phyloP scores from a whole-genome alignment of 1,284 basidiomycete genomes.

The Bondarzewia mesenterica region DNA sequence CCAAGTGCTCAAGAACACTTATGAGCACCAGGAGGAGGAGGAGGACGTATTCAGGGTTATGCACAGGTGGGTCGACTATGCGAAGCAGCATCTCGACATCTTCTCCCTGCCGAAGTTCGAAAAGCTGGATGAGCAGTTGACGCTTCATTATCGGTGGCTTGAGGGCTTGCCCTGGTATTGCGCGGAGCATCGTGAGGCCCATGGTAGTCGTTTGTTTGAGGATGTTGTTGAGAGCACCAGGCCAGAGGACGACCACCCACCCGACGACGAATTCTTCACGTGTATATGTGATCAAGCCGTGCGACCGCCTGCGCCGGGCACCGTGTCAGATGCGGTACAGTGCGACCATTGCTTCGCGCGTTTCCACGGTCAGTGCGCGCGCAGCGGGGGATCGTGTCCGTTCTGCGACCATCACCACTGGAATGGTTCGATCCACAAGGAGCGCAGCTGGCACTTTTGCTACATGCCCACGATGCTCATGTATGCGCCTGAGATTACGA shows the following conservation, averaged over 20 bases:
- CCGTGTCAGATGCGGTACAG: conserved; percentile 72
- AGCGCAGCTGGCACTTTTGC: conserved; percentile 74
- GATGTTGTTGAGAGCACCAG: conserved; percentile 67
- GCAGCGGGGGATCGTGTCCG: conserved; percentile 79
- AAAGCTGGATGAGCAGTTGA: conserved; percentile 58
- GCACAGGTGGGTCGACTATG: conserved; percentile 62
- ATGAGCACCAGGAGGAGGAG: conserved; percentile 39
- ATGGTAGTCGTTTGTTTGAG: conserved; percentile 53
- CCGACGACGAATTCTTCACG: conserved; percentile 71
- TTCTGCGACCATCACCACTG: conserved; percentile 85
- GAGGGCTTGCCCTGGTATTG: conserved; percentile 72
- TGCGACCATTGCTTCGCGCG: conserved; percentile 80
- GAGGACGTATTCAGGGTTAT: conserved; percentile 63
- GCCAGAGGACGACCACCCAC: conserved; percentile 68
- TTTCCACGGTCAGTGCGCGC: conserved; percentile 76
- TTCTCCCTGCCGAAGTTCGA: conserved; percentile 68
- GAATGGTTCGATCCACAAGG: conserved; percentile 75
- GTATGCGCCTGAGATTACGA: conserved; percentile 65
- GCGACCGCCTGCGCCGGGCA: conserved; percentile 63
- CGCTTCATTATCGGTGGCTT: conserved; percentile 59
- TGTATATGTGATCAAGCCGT: conserved; percentile 74
- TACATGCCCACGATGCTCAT: conserved; percentile 62
- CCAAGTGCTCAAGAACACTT: conserved; percentile 57
- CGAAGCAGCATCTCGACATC: conserved; percentile 59
- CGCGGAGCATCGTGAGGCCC: conserved; percentile 48